Evolutionary conservation across 352 stramenopile species (phyloP).

Genomic region (Phytophthora pisi): DNA sequence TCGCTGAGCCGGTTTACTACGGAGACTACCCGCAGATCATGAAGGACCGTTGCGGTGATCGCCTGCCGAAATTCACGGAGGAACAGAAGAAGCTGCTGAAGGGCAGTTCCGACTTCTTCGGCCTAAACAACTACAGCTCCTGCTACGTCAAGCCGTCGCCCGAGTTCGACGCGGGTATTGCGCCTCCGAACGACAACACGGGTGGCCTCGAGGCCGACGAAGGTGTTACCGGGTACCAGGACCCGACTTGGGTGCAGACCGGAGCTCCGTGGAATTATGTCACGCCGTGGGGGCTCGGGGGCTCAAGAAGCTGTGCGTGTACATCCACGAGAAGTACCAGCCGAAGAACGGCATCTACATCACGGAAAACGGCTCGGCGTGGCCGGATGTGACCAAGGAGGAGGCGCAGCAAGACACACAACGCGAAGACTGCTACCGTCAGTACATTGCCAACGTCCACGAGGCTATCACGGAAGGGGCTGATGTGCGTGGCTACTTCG

Average conservation of each 20-base stretch:
- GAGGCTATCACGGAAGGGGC: conserved; percentile 43
- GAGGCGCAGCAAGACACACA: conserved; percentile 70
- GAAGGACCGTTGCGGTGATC: conserved; percentile 73
- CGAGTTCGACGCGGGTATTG: conserved; percentile 32
- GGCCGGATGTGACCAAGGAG: conserved; percentile 59
- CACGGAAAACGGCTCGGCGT: conserved; percentile 92
- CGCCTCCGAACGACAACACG: conserved; percentile 34
- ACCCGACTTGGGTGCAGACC: conserved; percentile 62
- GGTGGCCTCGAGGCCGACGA: conserved; percentile 45
- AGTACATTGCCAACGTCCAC: conserved; percentile 77
- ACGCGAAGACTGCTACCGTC: conserved; percentile 76
- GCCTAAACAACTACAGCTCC: conserved; percentile 94
- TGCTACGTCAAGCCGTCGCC: conserved; percentile 43
- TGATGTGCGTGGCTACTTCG: conserved; percentile 84
- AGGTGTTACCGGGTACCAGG: conserved; percentile 36
- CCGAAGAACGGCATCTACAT: conserved; percentile 77
- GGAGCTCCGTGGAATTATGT: conserved; percentile 82
- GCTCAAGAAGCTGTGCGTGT: conserved; percentile 79
- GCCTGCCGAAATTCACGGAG: conserved; percentile 89
- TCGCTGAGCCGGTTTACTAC: conserved; percentile 90
- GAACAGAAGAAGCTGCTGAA: conserved; percentile 80
- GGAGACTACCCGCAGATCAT: conserved; percentile 94
- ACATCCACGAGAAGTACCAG: conserved; percentile 89
- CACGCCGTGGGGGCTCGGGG: conserved; percentile 69
- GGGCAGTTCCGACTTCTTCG: conserved; percentile 92